Conservation (phyloP, 768 basidiomycete genomes). For the Multifurca ochricompacta region DNA sequence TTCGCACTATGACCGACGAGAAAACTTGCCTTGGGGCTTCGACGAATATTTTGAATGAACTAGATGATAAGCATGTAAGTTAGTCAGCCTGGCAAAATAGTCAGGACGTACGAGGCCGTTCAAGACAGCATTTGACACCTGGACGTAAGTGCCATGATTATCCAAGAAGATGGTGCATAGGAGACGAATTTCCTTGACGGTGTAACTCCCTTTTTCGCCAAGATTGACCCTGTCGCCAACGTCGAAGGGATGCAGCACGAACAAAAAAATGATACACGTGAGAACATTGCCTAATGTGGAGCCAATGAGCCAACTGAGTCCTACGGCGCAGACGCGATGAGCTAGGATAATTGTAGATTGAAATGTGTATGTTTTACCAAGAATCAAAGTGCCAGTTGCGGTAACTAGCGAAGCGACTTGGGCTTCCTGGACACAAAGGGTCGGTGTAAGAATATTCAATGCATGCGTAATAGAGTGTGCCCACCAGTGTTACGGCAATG, state of each 20-base stretch:
- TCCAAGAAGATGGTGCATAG: constrained; percentile 71
- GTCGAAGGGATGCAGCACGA: constrained; percentile 80
- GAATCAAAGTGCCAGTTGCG: constrained; percentile 58
- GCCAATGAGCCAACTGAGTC: constrained; percentile 84
- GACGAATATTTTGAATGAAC: constrained; percentile 66
- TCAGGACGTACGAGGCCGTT: constrained; percentile 40
- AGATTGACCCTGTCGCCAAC: constrained; percentile 67
- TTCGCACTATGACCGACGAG: background rate
- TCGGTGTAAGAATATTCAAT: background rate
- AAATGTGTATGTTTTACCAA: constrained; percentile 29
- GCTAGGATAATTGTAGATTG: background rate
- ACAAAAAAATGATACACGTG: constrained; percentile 84
- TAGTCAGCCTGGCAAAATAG: background rate
- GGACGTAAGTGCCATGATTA: constrained; percentile 48
- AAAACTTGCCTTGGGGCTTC: constrained; percentile 52
- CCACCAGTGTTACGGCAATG: constrained; percentile 70
- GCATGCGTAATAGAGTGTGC: constrained; percentile 27
- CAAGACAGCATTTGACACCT: constrained; percentile 60
- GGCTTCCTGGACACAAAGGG: constrained; percentile 43
- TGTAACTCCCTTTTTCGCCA: constrained; percentile 42
- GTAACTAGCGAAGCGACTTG: constrained; percentile 69
- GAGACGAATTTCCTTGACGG: constrained; percentile 83
- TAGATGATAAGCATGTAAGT: constrained; percentile 23
- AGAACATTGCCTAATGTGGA: constrained; percentile 72
- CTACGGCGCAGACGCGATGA: constrained; percentile 27